Evolutionary conservation across 352 stramenopile species (phyloP), one percentile per base, ranked within the genome.

Genomic region (Phytopythium ostracodes): DNA sequence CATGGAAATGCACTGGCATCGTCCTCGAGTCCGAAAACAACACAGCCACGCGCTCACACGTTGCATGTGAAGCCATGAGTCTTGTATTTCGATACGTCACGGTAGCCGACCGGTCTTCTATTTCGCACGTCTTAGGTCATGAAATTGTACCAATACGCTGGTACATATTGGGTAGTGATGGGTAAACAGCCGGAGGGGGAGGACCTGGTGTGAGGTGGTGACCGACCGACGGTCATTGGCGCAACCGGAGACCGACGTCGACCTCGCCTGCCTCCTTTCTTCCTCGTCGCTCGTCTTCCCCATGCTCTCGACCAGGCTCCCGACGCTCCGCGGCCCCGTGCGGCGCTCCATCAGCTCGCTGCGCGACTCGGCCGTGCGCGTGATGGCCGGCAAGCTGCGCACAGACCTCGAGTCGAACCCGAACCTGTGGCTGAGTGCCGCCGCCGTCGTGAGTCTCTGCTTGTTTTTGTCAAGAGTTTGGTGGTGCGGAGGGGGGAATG

Each of bases 401-500:
- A 64, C 72, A 9, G 76, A 89, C 60, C 71, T 95, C n/a, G 84
- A 92, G 73, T 77, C 73, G 29, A 95, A 92, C 68, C 73, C 81
- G 50, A 89, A 89, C 61, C 67, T 95, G 36, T 95, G 86, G 86
- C 82, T 95, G 50, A 86, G 86, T 59, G 84, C 75, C 25, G 74
- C 75, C 36, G 84, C 81, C 29, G 82, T 95, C 71, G 86, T 95
- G 47, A 54, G 47, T 11, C 27, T 49, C 44, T 51, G 44, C 44
- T 31, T 53, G 46, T 53, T 18, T 18, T 35, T 27, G 46, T 35
- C 46, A 25, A 22, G 12, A 53, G 24, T 35, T 22, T 53, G 24
- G 46, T 22, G 22, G 46, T 53, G 44, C 44, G n/a, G 42, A 2
- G 24, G 17, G 3, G 3, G 14, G 40, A 12, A 22, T 46, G 40